Evolutionary conservation across 495 filamentous ascomycete genomes (phyloP).

Genomic region (Neurospora sp.): DNA sequence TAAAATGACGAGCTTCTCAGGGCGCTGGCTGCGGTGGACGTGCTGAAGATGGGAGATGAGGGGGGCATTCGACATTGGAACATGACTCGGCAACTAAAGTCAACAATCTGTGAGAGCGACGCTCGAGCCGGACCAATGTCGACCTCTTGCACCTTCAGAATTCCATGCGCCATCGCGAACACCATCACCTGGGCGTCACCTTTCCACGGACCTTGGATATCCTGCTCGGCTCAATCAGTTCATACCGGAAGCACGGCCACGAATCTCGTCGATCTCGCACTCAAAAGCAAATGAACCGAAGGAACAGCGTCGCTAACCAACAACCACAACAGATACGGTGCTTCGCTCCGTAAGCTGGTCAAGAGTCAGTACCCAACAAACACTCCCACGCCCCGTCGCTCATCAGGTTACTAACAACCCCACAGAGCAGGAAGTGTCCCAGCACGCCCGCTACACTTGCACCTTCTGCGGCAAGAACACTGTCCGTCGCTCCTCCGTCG

Average conservation of each 20-base stretch:
- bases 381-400: neutral
- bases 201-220: neutral
- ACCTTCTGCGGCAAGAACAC: slow-evolving; percentile 94
- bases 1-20: neutral
- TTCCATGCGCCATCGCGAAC: neutral
- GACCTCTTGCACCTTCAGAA: neutral
- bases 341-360: slow-evolving; percentile 98
- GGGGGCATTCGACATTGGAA: neutral
- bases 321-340: slow-evolving; percentile 65
- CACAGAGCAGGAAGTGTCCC: slow-evolving; percentile 84
- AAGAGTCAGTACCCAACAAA: slow-evolving; percentile 46
- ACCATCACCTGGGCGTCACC: neutral
- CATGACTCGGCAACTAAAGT: neutral
- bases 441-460: slow-evolving; percentile 89
- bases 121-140: neutral
- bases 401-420: slow-evolving; percentile 3
- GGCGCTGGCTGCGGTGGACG: neutral
- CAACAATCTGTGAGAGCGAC: neutral
- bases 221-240: neutral
- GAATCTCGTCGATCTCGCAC: slow-evolving; percentile 2
- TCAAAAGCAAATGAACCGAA: neutral
- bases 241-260: neutral
- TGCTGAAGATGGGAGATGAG: neutral
- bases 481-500: slow-evolving; percentile 84
- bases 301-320: slow-evolving; percentile 7